Conservation (phyloP, 148 eudicot genomes). For the Diospyros lotus region DNA sequence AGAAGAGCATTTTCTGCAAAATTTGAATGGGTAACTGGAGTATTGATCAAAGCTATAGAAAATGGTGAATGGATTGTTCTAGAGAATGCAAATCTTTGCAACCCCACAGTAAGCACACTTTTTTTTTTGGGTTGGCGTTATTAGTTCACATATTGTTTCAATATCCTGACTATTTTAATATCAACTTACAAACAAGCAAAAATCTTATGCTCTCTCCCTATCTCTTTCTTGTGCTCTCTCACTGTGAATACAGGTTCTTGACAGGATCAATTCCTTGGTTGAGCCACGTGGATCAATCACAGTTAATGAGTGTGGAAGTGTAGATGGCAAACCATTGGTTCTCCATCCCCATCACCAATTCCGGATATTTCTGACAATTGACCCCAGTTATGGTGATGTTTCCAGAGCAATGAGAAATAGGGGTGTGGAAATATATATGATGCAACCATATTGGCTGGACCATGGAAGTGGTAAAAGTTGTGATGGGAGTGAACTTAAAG, state of each 20-base stretch:
- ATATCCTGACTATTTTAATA: background rate
- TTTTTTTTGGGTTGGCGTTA: background rate
- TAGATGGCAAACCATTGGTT: slow-evolving; percentile 81
- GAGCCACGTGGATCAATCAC: slow-evolving; percentile 90
- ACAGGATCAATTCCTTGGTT: slow-evolving; percentile 90
- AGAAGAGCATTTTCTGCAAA: slow-evolving; percentile 46
- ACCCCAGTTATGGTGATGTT: slow-evolving; percentile 82
- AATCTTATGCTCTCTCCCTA: background rate
- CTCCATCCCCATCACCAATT: slow-evolving; percentile 81
- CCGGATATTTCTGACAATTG: slow-evolving; percentile 87
- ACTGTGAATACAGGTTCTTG: slow-evolving; percentile 66
- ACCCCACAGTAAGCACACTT: slow-evolving; percentile 68
- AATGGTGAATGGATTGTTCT: slow-evolving; percentile 98
- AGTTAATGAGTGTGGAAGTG: slow-evolving; percentile 82
- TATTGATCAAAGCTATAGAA: slow-evolving; percentile 75
- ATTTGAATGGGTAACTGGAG: slow-evolving; percentile 94
- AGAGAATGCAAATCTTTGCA: slow-evolving; percentile 96
- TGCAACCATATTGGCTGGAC: slow-evolving; percentile 75
- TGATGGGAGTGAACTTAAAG: slow-evolving; percentile 49
- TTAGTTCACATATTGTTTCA: background rate
- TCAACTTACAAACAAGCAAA: background rate
- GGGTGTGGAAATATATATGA: slow-evolving; percentile 81
- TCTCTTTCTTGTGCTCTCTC: background rate
- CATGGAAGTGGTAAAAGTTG: slow-evolving; percentile 17
- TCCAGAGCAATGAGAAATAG: slow-evolving; percentile 98